Conservation (phyloP, 352 stramenopile species). For the Phytophthora kernoviae region DNA sequence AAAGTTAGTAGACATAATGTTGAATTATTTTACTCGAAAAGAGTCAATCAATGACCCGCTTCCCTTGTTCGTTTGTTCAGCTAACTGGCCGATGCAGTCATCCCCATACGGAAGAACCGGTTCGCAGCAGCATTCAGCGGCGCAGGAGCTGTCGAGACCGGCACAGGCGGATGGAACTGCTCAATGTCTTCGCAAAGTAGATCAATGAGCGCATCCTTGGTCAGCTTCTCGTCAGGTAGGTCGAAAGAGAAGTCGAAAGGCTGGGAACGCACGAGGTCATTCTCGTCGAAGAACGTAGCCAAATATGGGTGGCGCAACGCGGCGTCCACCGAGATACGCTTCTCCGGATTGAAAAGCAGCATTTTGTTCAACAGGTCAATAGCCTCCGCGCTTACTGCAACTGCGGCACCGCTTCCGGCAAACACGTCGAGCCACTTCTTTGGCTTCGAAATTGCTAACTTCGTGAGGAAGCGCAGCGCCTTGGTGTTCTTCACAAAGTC, state of each 20-base stretch:
- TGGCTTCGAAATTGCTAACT: conserved; percentile 73
- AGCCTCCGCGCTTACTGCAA: conserved; percentile 44
- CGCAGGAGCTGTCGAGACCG: conserved; percentile 24
- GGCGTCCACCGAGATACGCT: conserved; percentile 67
- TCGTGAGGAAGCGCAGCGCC: conserved; percentile 88
- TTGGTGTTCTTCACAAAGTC: conserved; percentile 91
- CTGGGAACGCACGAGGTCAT: conserved; percentile 43
- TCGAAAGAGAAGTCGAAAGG: conserved; percentile 76
- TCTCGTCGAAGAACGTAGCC: conserved; percentile 88
- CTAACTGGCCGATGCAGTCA: conserved; percentile 56
- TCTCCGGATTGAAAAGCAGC: conserved; percentile 74
- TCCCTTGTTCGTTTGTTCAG: not conserved
- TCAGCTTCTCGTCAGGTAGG: conserved; percentile 63
- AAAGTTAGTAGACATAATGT: conserved; percentile 10
- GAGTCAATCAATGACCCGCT: not conserved
- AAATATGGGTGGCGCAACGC: conserved; percentile 73
- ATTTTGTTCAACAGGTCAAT: conserved; percentile 69
- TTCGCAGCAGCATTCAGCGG: conserved; percentile 21
- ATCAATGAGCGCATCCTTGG: conserved; percentile 63
- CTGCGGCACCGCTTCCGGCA: conserved; percentile 30
- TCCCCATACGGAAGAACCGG: conserved; percentile 57
- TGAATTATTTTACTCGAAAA: conserved; percentile 30
- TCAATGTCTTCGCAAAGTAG: conserved; percentile 68
- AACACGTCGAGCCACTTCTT: conserved; percentile 75
- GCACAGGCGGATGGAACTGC: conserved; percentile 52